Conservation (phyloP, 1,139 yeast species). For the Barnettozyma hawaiiensis region DNA sequence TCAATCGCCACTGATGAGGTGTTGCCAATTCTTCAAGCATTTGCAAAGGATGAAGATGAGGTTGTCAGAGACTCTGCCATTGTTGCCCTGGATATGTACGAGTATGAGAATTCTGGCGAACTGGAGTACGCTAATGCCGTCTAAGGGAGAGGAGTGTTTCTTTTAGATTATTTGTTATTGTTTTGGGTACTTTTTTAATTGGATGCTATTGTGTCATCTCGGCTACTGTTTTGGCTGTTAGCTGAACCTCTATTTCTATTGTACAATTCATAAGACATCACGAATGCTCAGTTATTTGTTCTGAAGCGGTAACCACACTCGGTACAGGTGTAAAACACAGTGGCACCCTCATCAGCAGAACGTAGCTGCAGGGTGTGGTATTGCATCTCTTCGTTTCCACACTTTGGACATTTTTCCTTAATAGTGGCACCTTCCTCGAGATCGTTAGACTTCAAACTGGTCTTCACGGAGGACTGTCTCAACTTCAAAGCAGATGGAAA, state of each 20-base stretch:
- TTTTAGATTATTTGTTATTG: conserved; percentile 2
- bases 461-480: conserved; percentile 86
- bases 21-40: conserved; percentile 75
- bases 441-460: conserved; percentile 69
- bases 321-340: conserved; percentile 92
- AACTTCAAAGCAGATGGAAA: conserved; percentile 81
- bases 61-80: conserved; percentile 96
- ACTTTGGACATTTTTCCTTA: conserved; percentile 94
- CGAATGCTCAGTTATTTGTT: conserved; percentile 60
- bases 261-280: conserved; percentile 7
- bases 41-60: conserved; percentile 72
- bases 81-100: conserved; percentile 97
- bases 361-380: conserved; percentile 94
- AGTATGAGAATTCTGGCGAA: conserved; percentile 83
- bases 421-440: conserved; percentile 92
- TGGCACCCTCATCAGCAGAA: conserved; percentile 98
- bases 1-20: conserved; percentile 97
- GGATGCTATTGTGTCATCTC: neutral
- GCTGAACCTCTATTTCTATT: conserved; percentile 1
- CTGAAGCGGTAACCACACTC: conserved; percentile 89
- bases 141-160: conserved; percentile 6
- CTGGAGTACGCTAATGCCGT: conserved; percentile 62
- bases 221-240: neutral
- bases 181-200: conserved; percentile 2
- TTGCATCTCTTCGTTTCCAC: conserved; percentile 97